phyloP scores from a whole-genome alignment of 352 stramenopile genomes.

The Phytophthora ramorum region DNA sequence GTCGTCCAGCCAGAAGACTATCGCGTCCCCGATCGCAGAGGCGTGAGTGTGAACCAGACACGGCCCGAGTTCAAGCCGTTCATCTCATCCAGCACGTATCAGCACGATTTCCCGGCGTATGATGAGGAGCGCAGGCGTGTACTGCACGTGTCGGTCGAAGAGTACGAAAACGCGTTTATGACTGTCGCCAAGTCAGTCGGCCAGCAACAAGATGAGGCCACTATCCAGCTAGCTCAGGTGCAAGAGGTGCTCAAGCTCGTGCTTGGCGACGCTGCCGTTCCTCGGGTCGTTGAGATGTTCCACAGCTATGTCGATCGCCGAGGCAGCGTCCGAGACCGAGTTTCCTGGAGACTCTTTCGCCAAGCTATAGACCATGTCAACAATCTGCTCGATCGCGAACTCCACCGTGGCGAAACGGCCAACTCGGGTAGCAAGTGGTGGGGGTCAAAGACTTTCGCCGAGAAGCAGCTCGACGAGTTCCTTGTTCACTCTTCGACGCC shows the following conservation, averaged over 20 bases:
- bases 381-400: conserved; percentile 46
- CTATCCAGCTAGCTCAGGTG: conserved; percentile 59
- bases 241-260: conserved; percentile 52
- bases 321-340: conserved; percentile 42
- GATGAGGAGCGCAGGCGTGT: conserved; percentile 55
- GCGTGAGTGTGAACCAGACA: conserved; percentile 56
- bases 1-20: conserved; percentile 67
- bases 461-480: conserved; percentile 30
- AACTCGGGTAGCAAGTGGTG: conserved; percentile 19
- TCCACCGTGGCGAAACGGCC: conserved; percentile 29
- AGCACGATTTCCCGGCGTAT: conserved; percentile 67
- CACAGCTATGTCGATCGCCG: conserved; percentile 55
- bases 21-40: conserved; percentile 62
- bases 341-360: conserved; percentile 62
- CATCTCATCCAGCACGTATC: conserved; percentile 65
- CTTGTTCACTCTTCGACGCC: conserved; percentile 68
- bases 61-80: conserved; percentile 55
- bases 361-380: conserved; percentile 49
- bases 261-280: conserved; percentile 37
- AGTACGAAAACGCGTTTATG: conserved; percentile 62
- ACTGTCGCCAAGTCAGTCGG: conserved; percentile 29
- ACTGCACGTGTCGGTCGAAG: conserved; percentile 34
- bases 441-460: conserved; percentile 23
- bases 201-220: conserved; percentile 41
- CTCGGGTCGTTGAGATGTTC: conserved; percentile 54